phyloP scores from a whole-genome alignment of 768 basidiomycete species.

The Chlorophyllum brunneum region DNA sequence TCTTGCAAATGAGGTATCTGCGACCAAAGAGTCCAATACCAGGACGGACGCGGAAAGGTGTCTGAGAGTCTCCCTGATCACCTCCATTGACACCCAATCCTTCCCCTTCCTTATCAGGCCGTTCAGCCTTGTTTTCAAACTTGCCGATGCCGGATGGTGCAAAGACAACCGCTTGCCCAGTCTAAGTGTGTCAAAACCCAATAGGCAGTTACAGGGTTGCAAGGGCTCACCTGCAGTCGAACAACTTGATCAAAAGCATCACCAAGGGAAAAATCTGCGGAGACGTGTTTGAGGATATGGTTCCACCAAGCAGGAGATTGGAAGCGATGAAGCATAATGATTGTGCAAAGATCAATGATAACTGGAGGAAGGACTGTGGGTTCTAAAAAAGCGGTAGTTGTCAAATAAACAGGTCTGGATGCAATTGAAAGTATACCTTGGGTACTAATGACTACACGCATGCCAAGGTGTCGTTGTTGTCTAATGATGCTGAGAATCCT shows the following conservation, averaged over 20 bases:
- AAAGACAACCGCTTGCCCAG: constrained; percentile 66
- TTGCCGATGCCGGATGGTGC: constrained; percentile 59
- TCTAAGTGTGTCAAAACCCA: constrained; percentile 33
- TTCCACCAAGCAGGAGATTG: constrained; percentile 77
- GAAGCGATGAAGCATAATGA: constrained; percentile 68
- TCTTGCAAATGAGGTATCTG: constrained; percentile 56
- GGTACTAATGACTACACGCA: constrained; percentile 71
- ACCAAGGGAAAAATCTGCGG: constrained; percentile 52
- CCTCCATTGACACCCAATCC: neutral
- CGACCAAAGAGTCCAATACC: constrained; percentile 49
- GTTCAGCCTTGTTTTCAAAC: constrained; percentile 17
- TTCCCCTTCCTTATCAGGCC: neutral
- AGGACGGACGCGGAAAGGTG: too few species aligned
- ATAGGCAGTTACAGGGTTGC: neutral
- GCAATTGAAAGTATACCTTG: constrained; percentile 43
- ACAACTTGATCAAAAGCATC: constrained; percentile 69
- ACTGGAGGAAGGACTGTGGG: constrained; percentile 71
- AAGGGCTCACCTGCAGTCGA: constrained; percentile 47
- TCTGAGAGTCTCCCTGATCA: too few species aligned
- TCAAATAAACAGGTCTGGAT: constrained; percentile 8
- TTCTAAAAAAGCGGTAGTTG: constrained; percentile 33
- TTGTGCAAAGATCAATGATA: constrained; percentile 61
- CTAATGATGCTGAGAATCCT: constrained; percentile 56
- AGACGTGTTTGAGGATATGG: constrained; percentile 63
- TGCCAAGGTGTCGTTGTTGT: constrained; percentile 68